phyloP scores from a whole-genome alignment of 140 eudicot genomes.

The Senecio squalidus region DNA sequence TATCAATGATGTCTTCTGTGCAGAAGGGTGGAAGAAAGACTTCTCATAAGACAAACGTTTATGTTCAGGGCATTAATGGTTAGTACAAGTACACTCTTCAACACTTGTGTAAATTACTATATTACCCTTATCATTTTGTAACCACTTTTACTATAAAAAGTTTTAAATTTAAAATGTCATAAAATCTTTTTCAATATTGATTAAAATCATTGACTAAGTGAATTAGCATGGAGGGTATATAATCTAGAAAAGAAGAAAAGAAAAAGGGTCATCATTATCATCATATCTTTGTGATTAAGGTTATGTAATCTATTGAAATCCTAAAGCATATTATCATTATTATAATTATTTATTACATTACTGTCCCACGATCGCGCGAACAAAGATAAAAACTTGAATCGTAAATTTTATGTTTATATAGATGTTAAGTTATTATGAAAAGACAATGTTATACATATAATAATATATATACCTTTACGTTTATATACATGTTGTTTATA shows the following conservation, averaged over 20 bases:
- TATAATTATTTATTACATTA: no score
- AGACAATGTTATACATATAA: no score
- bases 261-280: slow-evolving; percentile 35
- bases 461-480: no score
- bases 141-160: slow-evolving; percentile 13
- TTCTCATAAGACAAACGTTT: slow-evolving; percentile 39
- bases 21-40: slow-evolving; percentile 3
- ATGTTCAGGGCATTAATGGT: slow-evolving; percentile 45
- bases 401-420: no score
- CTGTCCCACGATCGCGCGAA: no score
- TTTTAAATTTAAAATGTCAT: slow-evolving; percentile 21
- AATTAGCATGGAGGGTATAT: slow-evolving; percentile 20
- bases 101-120: no score
- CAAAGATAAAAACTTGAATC: no score
- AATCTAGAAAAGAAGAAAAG: slow-evolving; percentile 7
- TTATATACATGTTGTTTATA: no score
- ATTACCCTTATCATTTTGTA: no score
- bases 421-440: no score
- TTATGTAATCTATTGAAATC: slow-evolving; percentile 14
- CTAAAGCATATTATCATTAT: no score
- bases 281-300: slow-evolving; percentile 49
- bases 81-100: slow-evolving; percentile 26
- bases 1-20: slow-evolving; percentile 36
- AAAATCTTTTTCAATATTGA: slow-evolving; percentile 32
- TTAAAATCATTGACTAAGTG: slow-evolving; percentile 29